These are phyloP conservation scores for Aspergillus felis DNA, from an alignment of 2,329 filamentous ascomycete species.

Conservation along the genomic window DNA sequence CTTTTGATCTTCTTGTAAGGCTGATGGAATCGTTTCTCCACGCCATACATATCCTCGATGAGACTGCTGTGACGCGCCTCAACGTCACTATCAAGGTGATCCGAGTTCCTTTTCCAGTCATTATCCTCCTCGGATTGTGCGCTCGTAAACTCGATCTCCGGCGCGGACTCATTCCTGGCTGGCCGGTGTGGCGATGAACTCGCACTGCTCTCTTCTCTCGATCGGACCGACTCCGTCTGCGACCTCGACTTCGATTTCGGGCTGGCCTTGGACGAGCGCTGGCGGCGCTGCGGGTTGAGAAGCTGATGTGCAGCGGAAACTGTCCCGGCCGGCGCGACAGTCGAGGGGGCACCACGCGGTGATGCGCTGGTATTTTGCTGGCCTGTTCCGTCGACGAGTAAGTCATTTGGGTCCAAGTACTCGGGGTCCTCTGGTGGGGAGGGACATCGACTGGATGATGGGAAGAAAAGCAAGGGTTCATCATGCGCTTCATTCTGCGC, in stretches of 20 bases:
- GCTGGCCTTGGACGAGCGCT: constrained; percentile 5
- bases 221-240: constrained; percentile 9
- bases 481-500: constrained; percentile 2
- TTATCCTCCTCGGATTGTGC: constrained; percentile 21
- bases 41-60: constrained; percentile 72
- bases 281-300: constrained; percentile 15
- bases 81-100: constrained; percentile 30
- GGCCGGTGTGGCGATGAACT: constrained; percentile 9
- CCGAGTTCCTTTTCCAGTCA: constrained; percentile 27
- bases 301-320: constrained; percentile 19
- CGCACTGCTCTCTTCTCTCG: constrained; percentile 7
- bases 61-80: constrained; percentile 36
- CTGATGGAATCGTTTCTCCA: constrained; percentile 61
- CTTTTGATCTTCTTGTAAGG: constrained; percentile 66
- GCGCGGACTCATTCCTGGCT: constrained; percentile 10
- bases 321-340: constrained; percentile 24
- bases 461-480: constrained; percentile 10
- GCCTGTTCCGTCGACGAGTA: constrained; percentile 19
- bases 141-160: constrained; percentile 30
- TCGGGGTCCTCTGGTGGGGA: constrained; percentile 14
- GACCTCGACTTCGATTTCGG: constrained; percentile 15
- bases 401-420: constrained; percentile 17
- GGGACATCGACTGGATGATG: constrained; percentile 9
- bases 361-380: constrained; percentile 16
- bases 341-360: constrained; percentile 8